Percentiles rank a stretch among this genome's conserved stretches.
Conservation (phyloP, 768 basidiomycete genomes). For the Crucibulum laeve region DNA sequence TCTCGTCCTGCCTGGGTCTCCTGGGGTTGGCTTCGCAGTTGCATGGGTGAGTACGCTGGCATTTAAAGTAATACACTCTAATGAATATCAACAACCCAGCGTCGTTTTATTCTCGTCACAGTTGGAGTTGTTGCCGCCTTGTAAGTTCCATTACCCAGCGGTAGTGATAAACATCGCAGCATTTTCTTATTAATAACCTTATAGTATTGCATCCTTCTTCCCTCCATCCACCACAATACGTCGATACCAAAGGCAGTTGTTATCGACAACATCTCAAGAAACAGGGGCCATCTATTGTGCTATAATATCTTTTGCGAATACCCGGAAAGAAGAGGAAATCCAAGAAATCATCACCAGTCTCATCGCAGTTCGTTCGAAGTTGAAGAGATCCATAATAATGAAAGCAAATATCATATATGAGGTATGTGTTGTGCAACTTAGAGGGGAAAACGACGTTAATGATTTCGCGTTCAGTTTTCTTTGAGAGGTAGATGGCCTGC, state of each 20-base stretch:
- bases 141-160: conserved; percentile 29
- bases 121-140: conserved; percentile 76
- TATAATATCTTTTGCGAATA: conserved; percentile 67
- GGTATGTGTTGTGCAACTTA: conserved; percentile 29
- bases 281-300: conserved; percentile 73
- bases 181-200: not conserved
- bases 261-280: conserved; percentile 65
- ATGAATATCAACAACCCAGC: conserved; percentile 27
- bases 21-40: conserved; percentile 60
- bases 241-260: conserved; percentile 62
- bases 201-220: conserved; percentile 58
- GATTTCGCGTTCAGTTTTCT: conserved; percentile 48
- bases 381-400: conserved; percentile 55
- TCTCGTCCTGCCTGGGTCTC: conserved; percentile 40
- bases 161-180: not conserved
- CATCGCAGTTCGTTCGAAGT: conserved; percentile 72
- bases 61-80: not conserved
- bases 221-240: conserved; percentile 78
- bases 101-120: conserved; percentile 65
- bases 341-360: conserved; percentile 57
- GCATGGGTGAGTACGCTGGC: conserved; percentile 55
- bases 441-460: not conserved
- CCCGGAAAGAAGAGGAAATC: conserved; percentile 44
- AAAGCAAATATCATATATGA: conserved; percentile 64
- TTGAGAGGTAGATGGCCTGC: conserved; percentile 76